These are phyloP conservation scores for Podila verticillata DNA, from an alignment of 192 early-diverging fungal species.

Conservation along the genomic window DNA sequence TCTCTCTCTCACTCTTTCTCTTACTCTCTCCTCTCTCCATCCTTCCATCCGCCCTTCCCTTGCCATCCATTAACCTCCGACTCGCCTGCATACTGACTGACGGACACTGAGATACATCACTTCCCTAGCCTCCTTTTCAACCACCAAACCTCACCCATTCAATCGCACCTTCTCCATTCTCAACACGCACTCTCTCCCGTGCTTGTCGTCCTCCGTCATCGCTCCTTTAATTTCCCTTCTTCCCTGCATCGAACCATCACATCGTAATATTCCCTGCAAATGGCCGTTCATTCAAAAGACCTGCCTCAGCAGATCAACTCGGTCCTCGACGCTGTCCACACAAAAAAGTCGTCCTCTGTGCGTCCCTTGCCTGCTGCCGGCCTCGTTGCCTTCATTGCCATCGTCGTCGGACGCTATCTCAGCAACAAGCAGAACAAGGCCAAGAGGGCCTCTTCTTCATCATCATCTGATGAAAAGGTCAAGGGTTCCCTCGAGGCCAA, in stretches of 20 bases:
- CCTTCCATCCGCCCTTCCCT: background rate
- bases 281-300: constrained; percentile 51
- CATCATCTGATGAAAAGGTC: background rate
- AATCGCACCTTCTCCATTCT: background rate
- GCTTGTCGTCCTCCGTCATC: background rate
- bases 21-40: background rate
- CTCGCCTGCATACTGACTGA: too few relatives aligned
- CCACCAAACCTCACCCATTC: background rate
- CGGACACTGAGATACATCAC: too few relatives aligned
- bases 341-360: constrained; percentile 17
- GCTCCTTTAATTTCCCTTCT: background rate
- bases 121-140: background rate
- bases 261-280: background rate
- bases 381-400: constrained; percentile 46
- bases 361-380: constrained; percentile 41
- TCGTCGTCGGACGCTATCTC: constrained; percentile 43
- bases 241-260: background rate
- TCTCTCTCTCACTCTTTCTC: background rate
- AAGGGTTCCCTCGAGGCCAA: constrained; percentile 12
- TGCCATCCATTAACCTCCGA: background rate
- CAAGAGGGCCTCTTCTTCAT: constrained; percentile 11
- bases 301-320: constrained; percentile 52
- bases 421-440: constrained; percentile 44
- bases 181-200: background rate
- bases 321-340: constrained; percentile 39